phyloP scores from a whole-genome alignment of 1,284 basidiomycete species.

The Malassezia furfur region DNA sequence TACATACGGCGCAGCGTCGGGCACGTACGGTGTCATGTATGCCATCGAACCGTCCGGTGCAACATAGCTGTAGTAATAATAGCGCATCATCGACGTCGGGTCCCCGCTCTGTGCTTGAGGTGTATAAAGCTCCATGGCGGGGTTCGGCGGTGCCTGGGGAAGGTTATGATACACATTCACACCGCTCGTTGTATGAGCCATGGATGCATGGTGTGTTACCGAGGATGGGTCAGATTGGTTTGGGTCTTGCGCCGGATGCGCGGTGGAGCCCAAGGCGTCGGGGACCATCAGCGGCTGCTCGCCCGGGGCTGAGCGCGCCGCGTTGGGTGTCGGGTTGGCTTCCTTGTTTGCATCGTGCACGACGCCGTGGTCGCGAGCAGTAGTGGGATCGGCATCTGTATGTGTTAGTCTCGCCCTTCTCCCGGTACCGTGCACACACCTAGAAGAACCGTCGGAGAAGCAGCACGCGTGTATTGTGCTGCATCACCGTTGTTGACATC shows the following conservation, averaged over 20 bases:
- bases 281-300: too few relatives aligned
- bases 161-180: neutral
- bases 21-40: neutral
- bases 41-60: neutral
- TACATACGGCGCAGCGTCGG: neutral
- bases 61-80: slow-evolving; percentile 6
- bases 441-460: neutral
- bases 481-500: neutral
- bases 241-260: too few relatives aligned
- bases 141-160: neutral
- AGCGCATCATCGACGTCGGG: neutral
- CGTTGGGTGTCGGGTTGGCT: too few relatives aligned
- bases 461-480: slow-evolving; percentile 17
- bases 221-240: too few relatives aligned
- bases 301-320: too few relatives aligned
- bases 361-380: too few relatives aligned
- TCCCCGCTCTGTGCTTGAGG: neutral
- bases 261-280: too few relatives aligned
- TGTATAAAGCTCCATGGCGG: neutral
- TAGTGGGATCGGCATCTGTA: neutral
- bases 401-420: too few relatives aligned
- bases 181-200: too few relatives aligned
- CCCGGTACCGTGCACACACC: neutral
- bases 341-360: too few relatives aligned
- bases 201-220: neutral